Base-by-base conservation (phyloP, 1,139 yeast genomes). In the Kodamaea fungicola region DNA sequence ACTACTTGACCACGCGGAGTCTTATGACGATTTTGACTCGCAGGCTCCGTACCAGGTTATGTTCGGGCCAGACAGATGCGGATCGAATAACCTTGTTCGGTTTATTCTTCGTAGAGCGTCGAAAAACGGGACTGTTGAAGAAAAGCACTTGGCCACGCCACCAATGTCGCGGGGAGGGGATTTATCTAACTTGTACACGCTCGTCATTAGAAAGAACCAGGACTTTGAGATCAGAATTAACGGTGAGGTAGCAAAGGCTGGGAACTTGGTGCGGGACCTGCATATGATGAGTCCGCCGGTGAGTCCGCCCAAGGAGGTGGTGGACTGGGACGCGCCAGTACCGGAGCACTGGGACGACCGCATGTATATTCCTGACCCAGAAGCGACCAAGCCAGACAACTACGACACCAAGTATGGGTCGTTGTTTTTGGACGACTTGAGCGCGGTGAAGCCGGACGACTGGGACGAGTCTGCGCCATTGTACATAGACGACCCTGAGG, bases 41-140 rank as follows among this genome's bases (percentile, higher is more conserved):
- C 77, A 72, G 16, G 73, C 95, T 6, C 85, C 90, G 1, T 88
- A 83, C 62, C 88, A 83, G 56, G 62, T 90, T 46, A 84, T 89
- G 94, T 90, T 90, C 68, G 97, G 97, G 21, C 97, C 97, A 27
- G 97, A 90, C 61, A 76, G 74, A 57, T 90, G 97, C 64, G 95
- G 95, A 3, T 59, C 80, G 35, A 76, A 82, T 33, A 85, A 88
- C 64, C 82, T 80, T 60, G 80, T 89, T 22, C 95, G 85, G 53
- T 78, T 89, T 47, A 85, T 88, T 38, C 54, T 88, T 40, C 76
- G 74, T 40, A 76, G 84, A 52, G 63, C 66, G 50, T 74, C 76
- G 54, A 82, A 80, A 28, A 12, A 8, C 9, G 80, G 78, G 5
- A 67, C 64, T 41, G 64, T 70, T 45, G 85, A 81, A 53, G 90